Evolutionary conservation across 1,284 basidiomycete species (phyloP).

Genomic region (Papiliotrema fonsecae): DNA sequence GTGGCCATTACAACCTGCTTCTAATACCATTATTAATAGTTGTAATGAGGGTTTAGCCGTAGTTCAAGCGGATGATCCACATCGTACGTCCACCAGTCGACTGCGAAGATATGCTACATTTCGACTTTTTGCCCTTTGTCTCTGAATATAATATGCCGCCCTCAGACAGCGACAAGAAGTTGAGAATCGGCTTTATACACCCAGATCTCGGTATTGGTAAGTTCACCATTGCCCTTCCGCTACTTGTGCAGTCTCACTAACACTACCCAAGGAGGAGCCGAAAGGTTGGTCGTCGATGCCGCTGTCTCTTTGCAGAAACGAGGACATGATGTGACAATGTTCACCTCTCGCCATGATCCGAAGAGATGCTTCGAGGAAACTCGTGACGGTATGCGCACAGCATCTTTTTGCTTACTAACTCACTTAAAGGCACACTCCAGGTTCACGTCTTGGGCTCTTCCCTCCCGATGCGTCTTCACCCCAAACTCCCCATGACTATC

Average conservation of each 20-base stretch:
- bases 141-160: too few relatives aligned
- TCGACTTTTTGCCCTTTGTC: too few relatives aligned
- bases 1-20: too few relatives aligned
- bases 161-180: too few relatives aligned
- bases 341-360: constrained; percentile 88
- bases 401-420: background rate
- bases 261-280: constrained; percentile 80
- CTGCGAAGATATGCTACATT: too few relatives aligned
- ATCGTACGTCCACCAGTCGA: too few relatives aligned
- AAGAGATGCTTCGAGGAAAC: constrained; percentile 86
- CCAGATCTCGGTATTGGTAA: constrained; percentile 91
- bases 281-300: constrained; percentile 92
- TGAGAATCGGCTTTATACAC: constrained; percentile 79
- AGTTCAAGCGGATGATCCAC: too few relatives aligned
- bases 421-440: constrained; percentile 65
- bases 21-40: too few relatives aligned
- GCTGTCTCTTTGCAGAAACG: constrained; percentile 77
- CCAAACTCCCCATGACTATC: constrained; percentile 68
- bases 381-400: constrained; percentile 59
- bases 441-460: constrained; percentile 73
- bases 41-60: too few relatives aligned
- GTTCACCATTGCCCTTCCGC: background rate
- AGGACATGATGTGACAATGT: constrained; percentile 85
- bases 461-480: constrained; percentile 70
- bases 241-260: background rate